Conservation (phyloP, 192 early-diverging fungal genomes). For the Irineochytrium annulatum region DNA sequence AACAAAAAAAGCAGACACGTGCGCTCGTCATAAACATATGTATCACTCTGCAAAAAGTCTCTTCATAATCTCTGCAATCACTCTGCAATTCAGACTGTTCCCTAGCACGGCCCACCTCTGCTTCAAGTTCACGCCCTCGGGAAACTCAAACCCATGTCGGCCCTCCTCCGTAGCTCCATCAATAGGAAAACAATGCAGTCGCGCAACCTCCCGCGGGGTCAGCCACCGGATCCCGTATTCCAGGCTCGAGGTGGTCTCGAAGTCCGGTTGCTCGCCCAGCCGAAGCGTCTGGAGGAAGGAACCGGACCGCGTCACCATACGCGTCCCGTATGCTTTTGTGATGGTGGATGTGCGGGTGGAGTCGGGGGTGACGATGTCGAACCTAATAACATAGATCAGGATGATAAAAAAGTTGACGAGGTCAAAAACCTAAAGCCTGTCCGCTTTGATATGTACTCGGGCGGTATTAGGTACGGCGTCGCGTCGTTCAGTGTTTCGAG, state of each 20-base stretch:
- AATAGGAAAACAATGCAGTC: conserved; percentile 77
- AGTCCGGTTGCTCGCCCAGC: conserved; percentile 53
- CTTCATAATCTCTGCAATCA: conserved; percentile 72
- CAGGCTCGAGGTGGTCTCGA: conserved; percentile 62
- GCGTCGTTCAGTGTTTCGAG: conserved; percentile 25
- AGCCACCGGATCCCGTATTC: conserved; percentile 75
- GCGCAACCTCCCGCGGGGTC: conserved; percentile 73
- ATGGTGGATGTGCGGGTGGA: conserved; percentile 34
- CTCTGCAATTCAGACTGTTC: conserved; percentile 82
- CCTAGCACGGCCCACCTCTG: conserved; percentile 86
- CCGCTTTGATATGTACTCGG: conserved; percentile 32
- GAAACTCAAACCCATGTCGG: conserved; percentile 62
- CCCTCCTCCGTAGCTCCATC: conserved; percentile 9
- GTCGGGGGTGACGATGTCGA: conserved; percentile 31
- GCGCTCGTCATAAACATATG: too few relatives aligned
- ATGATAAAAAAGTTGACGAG: too few relatives aligned
- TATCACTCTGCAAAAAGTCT: too few relatives aligned
- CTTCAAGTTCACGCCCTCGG: conserved; percentile 53
- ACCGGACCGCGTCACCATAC: conserved; percentile 72
- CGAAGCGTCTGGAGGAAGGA: conserved; percentile 70
- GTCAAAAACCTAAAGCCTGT: too few relatives aligned
- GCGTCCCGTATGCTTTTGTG: conserved; percentile 76
- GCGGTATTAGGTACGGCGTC: conserved; percentile 25
- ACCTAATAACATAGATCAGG: conserved; percentile 40
- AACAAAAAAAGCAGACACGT: too few relatives aligned